Conservation (phyloP, 441 rosid genomes). For the Daphne laureola region DNA sequence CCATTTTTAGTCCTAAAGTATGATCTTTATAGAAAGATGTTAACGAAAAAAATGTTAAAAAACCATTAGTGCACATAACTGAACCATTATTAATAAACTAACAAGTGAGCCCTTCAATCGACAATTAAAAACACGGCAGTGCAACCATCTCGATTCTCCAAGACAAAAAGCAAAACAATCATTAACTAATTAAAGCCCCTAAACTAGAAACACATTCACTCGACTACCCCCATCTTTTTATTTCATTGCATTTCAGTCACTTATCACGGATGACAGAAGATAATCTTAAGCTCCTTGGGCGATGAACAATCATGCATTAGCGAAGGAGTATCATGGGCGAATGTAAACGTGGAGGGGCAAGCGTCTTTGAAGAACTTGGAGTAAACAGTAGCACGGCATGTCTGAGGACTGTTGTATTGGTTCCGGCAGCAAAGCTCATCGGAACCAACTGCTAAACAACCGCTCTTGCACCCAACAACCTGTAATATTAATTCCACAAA, state of each 20-base stretch:
- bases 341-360: slow-evolving; percentile 59
- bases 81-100: no score
- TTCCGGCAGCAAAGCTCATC: slow-evolving; percentile 61
- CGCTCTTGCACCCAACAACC: slow-evolving; percentile 62
- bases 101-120: no score
- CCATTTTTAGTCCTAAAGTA: no score
- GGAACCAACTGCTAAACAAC: slow-evolving; percentile 49
- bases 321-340: slow-evolving; percentile 66
- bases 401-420: slow-evolving; percentile 46
- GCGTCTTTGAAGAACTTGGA: slow-evolving; percentile 54
- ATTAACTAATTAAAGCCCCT: background rate
- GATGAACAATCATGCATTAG: slow-evolving; percentile 79
- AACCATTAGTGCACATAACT: no score
- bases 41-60: no score
- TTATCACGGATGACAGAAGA: slow-evolving; percentile 55
- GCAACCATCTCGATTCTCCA: background rate
- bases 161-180: background rate
- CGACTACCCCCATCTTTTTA: no score
- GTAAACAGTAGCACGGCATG: slow-evolving; percentile 44
- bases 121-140: no score
- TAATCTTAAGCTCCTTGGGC: slow-evolving; percentile 86
- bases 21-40: no score
- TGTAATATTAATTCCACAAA: background rate
- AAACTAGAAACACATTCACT: no score
- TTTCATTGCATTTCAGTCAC: no score